phyloP scores from a whole-genome alignment of 345 rosid genomes.

The Gynandropsis gynandra region DNA sequence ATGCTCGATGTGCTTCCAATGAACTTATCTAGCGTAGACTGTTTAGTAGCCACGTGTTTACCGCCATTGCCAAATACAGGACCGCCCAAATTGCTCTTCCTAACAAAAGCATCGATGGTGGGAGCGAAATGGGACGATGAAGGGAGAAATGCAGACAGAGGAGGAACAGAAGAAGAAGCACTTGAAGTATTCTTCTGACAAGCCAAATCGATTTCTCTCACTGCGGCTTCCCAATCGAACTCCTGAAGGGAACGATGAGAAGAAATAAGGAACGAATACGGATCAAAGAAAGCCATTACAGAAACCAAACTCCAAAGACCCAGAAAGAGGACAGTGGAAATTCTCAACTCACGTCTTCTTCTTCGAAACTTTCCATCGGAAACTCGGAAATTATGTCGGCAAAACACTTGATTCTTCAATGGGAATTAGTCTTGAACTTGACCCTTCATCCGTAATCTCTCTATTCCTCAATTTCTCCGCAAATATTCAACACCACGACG shows the following conservation, averaged over 20 bases:
- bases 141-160: not conserved
- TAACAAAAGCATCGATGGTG: constrained; percentile 9
- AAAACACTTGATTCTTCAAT: not conserved
- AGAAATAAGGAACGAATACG: not conserved
- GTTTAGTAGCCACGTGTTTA: constrained; percentile 33
- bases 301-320: not conserved
- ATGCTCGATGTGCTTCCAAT: constrained; percentile 25
- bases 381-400: constrained; percentile 30
- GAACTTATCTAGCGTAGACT: constrained; percentile 71
- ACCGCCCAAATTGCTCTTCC: not conserved
- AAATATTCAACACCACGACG: not conserved
- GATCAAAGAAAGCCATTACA: constrained; percentile 1
- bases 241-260: constrained; percentile 25
- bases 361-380: constrained; percentile 34
- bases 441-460: not conserved
- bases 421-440: not conserved
- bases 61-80: constrained; percentile 6
- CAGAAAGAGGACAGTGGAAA: constrained; percentile 8
- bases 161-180: constrained; percentile 24
- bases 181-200: constrained; percentile 32
- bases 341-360: constrained; percentile 39
- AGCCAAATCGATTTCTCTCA: constrained; percentile 67
- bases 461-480: not conserved
- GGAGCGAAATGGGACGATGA: constrained; percentile 25
- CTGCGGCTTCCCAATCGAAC: constrained; percentile 97